Base-by-base conservation (phyloP, 2,329 filamentous ascomycete genomes). In the Paecilomyces variotii region DNA sequence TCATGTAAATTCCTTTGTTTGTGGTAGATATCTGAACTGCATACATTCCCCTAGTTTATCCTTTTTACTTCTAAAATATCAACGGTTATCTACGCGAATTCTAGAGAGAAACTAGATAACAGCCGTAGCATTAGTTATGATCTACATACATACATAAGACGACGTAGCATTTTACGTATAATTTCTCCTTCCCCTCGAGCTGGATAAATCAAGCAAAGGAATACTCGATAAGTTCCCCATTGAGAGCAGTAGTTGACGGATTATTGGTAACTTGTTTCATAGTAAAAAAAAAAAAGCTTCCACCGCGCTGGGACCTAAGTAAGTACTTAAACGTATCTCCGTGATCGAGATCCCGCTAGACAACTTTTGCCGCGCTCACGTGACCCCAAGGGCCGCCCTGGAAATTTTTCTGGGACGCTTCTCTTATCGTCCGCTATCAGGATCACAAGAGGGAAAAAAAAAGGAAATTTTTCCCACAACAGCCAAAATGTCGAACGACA, bases 401-500 rank as follows among this genome's bases (percentile, higher is more conserved):
- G 39, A 45, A 45, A 24, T 45, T 45, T 45, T 45, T 45, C 39
- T 45, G 39, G 39, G 39, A 45, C 39, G n/a, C n/a, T 45, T 45
- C 39, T 19, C 39, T 45, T 45, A 45, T 45, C 39, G 39, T 45
- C 39, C 39, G 39, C 39, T 45, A 45, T 45, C 39, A 24, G 39
- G 39, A 45, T 45, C 39, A 45, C 39, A 24, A 9, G 39, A 45
- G n/a, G 39, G 39, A 45, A 45, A 45, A 45, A 45, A 39, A 39
- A 19, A 9, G 4, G n/a, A 19, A 45, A 45, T 19, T 19, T 45
- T 45, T 45, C 39, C 39, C 39, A 45, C 39, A 45, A 45, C 19
- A 9, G 19, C n/a, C n/a, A 59, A 60, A 58, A 57, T 64, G 57
- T 61, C 70, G 64, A 59, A 71, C 69, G 71, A 68, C 70, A 62